These are phyloP conservation scores for Bruguiera sexangula DNA, from an alignment of 345 rosid species.

Conservation along the genomic window DNA sequence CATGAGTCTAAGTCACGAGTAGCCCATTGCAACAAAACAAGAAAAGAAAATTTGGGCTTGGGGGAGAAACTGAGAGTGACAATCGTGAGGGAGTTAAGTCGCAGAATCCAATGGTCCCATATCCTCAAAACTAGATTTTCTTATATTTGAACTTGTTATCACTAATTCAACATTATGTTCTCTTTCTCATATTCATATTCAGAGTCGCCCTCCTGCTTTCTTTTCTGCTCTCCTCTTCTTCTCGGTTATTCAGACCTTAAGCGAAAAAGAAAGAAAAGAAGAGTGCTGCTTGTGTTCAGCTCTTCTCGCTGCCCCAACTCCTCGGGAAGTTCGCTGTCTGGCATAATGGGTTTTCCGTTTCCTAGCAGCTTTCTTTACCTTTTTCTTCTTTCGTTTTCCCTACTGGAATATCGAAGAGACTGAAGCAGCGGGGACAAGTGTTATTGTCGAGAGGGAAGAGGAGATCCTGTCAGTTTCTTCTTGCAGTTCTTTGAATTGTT, in stretches of 20 bases:
- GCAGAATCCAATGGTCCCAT: slow-evolving; percentile 42
- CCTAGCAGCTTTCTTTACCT: not conserved
- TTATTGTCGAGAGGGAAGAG: not conserved
- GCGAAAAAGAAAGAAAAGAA: slow-evolving; percentile 19
- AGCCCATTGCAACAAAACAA: not conserved
- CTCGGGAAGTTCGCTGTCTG: slow-evolving; percentile 14
- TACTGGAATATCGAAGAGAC: slow-evolving; percentile 14
- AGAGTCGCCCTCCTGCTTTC: not conserved
- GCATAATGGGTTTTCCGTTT: slow-evolving; percentile 15
- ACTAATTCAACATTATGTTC: too few relatives aligned
- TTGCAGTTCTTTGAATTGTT: slow-evolving; percentile 3
- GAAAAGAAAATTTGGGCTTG: not conserved
- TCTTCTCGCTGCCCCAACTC: slow-evolving; percentile 4
- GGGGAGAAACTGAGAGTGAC: slow-evolving; percentile 5
- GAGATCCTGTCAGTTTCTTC: not conserved
- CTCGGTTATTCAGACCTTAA: slow-evolving; percentile 22
- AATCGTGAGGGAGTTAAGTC: slow-evolving; percentile 17
- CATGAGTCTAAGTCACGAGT: too few relatives aligned
- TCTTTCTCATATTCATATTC: too few relatives aligned
- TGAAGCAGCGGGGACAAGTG: slow-evolving; percentile 13
- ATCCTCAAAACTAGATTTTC: slow-evolving; percentile 1
- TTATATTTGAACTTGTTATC: too few relatives aligned
- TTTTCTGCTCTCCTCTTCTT: slow-evolving; percentile 7
- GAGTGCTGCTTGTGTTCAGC: slow-evolving; percentile 23
- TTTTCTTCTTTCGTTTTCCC: slow-evolving; percentile 5